Evolutionary conservation across 2,329 filamentous ascomycete genomes (phyloP).

Genomic region (Nothophaeocryptopus gaeumannii): DNA sequence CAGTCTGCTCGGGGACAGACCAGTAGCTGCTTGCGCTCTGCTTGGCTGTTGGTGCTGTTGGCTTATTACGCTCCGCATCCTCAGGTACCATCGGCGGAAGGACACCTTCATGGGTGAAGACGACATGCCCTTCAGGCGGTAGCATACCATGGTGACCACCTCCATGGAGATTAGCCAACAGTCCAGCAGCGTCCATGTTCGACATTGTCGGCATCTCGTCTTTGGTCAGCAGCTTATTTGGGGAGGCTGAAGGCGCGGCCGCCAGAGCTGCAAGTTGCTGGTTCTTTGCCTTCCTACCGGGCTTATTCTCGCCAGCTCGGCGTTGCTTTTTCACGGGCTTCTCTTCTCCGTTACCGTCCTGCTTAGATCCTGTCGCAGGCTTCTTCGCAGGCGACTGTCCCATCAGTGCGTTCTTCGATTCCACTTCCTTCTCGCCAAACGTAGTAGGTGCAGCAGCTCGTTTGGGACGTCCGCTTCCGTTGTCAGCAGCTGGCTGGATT

Average conservation of each 20-base stretch:
- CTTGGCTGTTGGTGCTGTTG: constrained; percentile 24
- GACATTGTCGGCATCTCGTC: constrained; percentile 30
- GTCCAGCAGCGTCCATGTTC: constrained; percentile 33
- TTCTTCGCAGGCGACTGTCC: constrained; percentile 51
- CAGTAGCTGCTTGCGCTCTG: constrained; percentile 68
- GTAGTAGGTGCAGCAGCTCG: constrained; percentile 66
- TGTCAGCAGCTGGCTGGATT: constrained; percentile 32
- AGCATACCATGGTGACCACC: constrained; percentile 20
- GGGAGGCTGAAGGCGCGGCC: constrained; percentile 31
- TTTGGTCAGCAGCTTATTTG: constrained; percentile 33
- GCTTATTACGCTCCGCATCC: constrained; percentile 26
- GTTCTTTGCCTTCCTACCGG: constrained; percentile 41
- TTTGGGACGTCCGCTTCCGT: constrained; percentile 50
- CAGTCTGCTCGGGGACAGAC: constrained; percentile 77
- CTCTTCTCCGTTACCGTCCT: constrained; percentile 33
- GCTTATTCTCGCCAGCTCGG: constrained; percentile 34
- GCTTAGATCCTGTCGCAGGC: constrained; percentile 25
- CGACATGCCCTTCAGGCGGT: constrained; percentile 17
- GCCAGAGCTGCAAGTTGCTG: constrained; percentile 38
- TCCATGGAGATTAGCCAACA: constrained; percentile 33
- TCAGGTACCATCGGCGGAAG: constrained; percentile 17
- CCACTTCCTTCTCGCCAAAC: constrained; percentile 63
- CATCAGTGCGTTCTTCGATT: constrained; percentile 60
- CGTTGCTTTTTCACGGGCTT: constrained; percentile 35
- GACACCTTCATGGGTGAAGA: constrained; percentile 25